These are phyloP conservation scores for Phaseolus coccineus DNA, from an alignment of 331 rosid species.

Conservation along the genomic window DNA sequence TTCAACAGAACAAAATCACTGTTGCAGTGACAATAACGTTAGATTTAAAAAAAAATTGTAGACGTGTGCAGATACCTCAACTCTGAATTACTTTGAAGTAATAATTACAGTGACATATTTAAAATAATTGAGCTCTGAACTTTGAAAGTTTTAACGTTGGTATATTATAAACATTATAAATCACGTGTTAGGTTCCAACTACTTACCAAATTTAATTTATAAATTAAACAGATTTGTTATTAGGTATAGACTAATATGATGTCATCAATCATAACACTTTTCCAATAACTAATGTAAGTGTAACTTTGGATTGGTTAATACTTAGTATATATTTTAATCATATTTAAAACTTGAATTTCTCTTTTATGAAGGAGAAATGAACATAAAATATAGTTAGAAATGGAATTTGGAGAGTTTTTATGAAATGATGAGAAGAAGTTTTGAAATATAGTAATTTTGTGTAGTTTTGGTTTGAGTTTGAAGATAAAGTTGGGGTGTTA, in stretches of 20 bases:
- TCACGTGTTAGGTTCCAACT: neutral
- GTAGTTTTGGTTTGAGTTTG: too few species aligned
- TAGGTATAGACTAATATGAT: neutral
- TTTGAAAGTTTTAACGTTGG: neutral
- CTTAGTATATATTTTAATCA: too few species aligned
- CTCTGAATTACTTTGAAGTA: neutral
- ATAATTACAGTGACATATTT: neutral
- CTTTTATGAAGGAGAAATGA: too few species aligned
- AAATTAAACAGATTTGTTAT: neutral
- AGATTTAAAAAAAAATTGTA: too few species aligned
- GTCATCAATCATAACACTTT: neutral
- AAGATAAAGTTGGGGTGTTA: neutral
- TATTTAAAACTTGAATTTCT: too few species aligned
- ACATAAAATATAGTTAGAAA: too few species aligned
- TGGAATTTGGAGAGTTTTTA: too few species aligned
- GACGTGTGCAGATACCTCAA: neutral
- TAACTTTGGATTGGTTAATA: neutral
- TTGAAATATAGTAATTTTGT: neutral
- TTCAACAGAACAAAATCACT: neutral
- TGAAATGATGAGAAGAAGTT: neutral
- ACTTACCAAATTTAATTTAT: too few species aligned
- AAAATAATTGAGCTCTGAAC: neutral
- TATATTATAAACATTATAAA: too few species aligned
- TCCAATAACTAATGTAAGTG: neutral
- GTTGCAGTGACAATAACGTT: too few species aligned